Conservation (phyloP, 768 basidiomycete species). For the Agaricus blazei region DNA sequence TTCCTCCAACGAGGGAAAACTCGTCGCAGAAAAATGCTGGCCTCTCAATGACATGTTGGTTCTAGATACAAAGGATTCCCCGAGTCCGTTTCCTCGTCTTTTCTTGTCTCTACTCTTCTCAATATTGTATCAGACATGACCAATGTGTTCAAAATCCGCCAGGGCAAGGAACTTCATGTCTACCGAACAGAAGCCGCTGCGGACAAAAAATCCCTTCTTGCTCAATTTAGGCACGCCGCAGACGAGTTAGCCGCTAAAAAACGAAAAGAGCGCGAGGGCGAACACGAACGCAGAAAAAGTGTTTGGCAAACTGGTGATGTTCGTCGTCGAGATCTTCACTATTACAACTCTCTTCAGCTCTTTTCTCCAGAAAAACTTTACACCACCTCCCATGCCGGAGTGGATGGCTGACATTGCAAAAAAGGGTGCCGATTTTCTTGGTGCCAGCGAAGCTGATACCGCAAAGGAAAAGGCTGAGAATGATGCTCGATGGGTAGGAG, state of each 20-base stretch:
- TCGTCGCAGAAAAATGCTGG: conserved; percentile 94
- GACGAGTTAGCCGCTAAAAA: conserved; percentile 87
- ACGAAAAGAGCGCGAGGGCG: conserved; percentile 90
- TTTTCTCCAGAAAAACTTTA: conserved; percentile 22
- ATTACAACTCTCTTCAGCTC: not conserved
- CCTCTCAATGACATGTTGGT: conserved; percentile 90
- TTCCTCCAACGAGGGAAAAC: conserved; percentile 56
- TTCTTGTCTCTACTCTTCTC: not conserved
- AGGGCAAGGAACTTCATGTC: conserved; percentile 92
- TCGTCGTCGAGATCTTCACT: conserved; percentile 10
- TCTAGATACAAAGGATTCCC: conserved; percentile 92
- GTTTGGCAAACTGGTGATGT: conserved; percentile 49
- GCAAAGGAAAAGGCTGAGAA: conserved; percentile 74
- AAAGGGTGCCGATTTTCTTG: conserved; percentile 43
- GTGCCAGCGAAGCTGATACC: conserved; percentile 31
- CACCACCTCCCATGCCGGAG: conserved; percentile 61
- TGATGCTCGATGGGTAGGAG: conserved; percentile 83
- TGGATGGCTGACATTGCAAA: conserved; percentile 71
- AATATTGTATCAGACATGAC: conserved; percentile 52
- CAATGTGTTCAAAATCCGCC: conserved; percentile 95
- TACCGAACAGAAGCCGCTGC: conserved; percentile 78
- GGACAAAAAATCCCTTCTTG: conserved; percentile 84
- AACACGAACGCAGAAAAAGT: conserved; percentile 84
- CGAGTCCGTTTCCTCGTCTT: conserved; percentile 48
- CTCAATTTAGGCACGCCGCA: conserved; percentile 86